Base-by-base conservation (phyloP, 2,329 filamentous ascomycete genomes). In the Shiraia sp. region DNA sequence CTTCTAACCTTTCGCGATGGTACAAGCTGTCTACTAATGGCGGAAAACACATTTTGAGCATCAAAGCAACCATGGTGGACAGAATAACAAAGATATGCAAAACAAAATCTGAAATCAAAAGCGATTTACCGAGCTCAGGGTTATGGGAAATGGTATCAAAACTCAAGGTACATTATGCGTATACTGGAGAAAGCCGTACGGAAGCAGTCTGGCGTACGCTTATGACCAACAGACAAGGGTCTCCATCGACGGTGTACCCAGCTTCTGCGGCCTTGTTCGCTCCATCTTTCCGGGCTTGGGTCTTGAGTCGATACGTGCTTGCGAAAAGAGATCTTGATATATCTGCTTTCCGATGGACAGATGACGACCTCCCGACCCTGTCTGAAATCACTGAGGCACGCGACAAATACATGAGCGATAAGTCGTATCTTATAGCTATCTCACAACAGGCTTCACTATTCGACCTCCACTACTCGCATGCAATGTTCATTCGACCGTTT, bases 141-240 rank as follows among this genome's bases (percentile, higher is more conserved):
- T 12, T 56, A 2, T 51, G 49, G 47, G 13, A 27, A 3, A 32
- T 49, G 16, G 12, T 56, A 8, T 23, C 36, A 9, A 31, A 24
- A 9, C 40, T 55, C 3, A n/a, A 24, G 6, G 6, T 30, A 8
- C 28, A 6, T 6, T 44, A 49, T 25, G 22, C 36, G 10, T 10
- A 15, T 13, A 40, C 32, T n/a, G 40, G 15, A 25, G 35, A 51
- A 13, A 43, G 26, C 19, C 35, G 41, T 6, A 42, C 40, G 19
- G 46, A 55, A 32, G 43, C 42, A 6, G 10, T 53, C 5, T 55
- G 49, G 51, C 41, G 47, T 17, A 36, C 41, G 6, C 24, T 53
- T 13, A 42, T 43, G n/a, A 53, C 47, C 5, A 47, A 51, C 30
- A 43, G 45, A 35, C 42, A 26, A 27, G 5, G 10, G 4, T 5